A percentile compares a stretch with the other conserved stretches of the same genome.
phyloP scores from a whole-genome alignment of 208 protist species.

The Herpetomonas tarakana region DNA sequence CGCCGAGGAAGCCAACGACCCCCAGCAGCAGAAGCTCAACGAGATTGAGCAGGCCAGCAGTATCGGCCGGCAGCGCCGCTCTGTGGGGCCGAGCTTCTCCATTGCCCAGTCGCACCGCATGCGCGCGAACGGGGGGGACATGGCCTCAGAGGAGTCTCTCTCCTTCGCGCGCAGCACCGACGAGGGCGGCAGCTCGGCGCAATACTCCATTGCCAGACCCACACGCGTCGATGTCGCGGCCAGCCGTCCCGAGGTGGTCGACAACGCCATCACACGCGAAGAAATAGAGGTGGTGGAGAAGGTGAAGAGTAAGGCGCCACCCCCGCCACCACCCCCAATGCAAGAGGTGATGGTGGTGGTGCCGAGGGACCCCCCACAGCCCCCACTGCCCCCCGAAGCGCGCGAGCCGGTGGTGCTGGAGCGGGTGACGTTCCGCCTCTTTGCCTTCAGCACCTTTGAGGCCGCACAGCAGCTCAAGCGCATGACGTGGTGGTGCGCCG shows the following conservation, averaged over 20 bases:
- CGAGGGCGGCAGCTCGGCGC: neutral
- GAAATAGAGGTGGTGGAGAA: neutral
- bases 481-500: conserved; percentile 17
- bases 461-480: conserved; percentile 14
- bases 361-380: neutral
- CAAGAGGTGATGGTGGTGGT: neutral
- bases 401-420: neutral
- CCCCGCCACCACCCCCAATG: too few species aligned
- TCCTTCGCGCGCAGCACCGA: neutral
- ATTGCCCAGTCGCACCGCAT: neutral
- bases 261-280: neutral
- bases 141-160: neutral
- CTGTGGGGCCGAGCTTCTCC: neutral
- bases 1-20: neutral
- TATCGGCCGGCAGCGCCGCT: neutral
- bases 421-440: conserved; percentile 9
- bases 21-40: neutral
- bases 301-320: neutral
- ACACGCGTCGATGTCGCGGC: neutral
- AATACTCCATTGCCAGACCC: neutral
- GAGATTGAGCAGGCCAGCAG: neutral
- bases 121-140: neutral
- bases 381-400: neutral
- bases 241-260: neutral
- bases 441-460: conserved; percentile 3